A percentile compares a stretch with the other conserved stretches of the same genome.
Evolutionary conservation across 441 rosid species (phyloP).

Genomic region (Pelargonium cotyledonis): DNA sequence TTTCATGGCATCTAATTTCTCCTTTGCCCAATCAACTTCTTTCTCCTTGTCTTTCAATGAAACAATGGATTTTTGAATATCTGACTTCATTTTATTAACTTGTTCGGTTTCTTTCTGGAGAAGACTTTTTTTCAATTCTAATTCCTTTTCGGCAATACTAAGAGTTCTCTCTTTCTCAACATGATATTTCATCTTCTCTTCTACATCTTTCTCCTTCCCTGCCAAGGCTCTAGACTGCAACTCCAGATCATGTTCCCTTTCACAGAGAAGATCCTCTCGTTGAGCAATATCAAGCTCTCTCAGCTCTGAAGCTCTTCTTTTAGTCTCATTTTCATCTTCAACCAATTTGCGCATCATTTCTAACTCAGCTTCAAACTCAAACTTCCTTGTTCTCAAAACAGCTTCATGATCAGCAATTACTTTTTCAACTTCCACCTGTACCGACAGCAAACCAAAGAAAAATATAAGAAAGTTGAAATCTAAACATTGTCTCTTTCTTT

Average conservation of each 20-base stretch:
- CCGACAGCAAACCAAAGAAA: not conserved
- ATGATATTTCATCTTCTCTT: conserved; percentile 42
- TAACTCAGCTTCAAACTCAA: conserved; percentile 73
- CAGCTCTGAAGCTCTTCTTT: conserved; percentile 84
- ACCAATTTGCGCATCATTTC: conserved; percentile 49
- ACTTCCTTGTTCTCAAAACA: conserved; percentile 47
- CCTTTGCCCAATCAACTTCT: conserved; percentile 56
- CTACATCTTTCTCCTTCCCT: conserved; percentile 65
- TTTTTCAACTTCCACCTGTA: conserved; percentile 63
- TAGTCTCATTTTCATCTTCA: conserved; percentile 75
- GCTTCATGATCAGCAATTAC: conserved; percentile 55
- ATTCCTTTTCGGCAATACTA: conserved; percentile 42
- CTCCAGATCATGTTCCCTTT: conserved; percentile 79
- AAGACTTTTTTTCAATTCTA: conserved; percentile 32
- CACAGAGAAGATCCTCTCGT: conserved; percentile 53
- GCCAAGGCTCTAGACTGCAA: conserved; percentile 45
- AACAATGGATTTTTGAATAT: conserved; percentile 49
- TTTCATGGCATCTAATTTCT: conserved; percentile 64
- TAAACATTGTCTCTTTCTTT: not conserved
- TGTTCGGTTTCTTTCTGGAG: conserved; percentile 57
- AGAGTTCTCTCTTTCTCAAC: conserved; percentile 56
- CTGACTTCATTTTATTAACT: conserved; percentile 44
- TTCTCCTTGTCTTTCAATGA: conserved; percentile 61
- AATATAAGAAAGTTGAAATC: too few species aligned
- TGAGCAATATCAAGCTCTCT: conserved; percentile 71